phyloP scores from a whole-genome alignment of 176 grass and related monocot species.

The Dendrocalamus sinicus region DNA sequence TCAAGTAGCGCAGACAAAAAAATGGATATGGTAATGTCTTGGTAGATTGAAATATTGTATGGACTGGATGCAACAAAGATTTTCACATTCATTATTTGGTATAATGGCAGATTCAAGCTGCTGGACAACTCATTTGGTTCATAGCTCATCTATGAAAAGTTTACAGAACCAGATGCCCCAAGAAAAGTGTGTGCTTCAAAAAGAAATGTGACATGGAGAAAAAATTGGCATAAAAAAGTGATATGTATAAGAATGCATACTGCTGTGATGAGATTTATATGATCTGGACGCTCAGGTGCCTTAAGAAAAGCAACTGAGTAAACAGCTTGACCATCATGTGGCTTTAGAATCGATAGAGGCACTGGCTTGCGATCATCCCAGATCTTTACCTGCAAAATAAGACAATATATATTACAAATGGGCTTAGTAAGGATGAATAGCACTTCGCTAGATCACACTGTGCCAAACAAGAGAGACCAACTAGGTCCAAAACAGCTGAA shows the following conservation, averaged over 20 bases:
- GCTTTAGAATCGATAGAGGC: constrained; percentile 68
- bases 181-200: constrained; percentile 25
- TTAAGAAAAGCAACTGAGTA: constrained; percentile 92
- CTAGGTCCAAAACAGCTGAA: not conserved
- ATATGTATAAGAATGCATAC: constrained; percentile 59
- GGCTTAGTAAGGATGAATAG: constrained; percentile 7
- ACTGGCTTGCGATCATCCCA: constrained; percentile 90
- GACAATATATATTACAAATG: constrained; percentile 36
- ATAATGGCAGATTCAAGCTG: constrained; percentile 9
- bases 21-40: not conserved
- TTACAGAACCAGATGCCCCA: constrained; percentile 10
- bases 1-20: not conserved
- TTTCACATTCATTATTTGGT: not conserved
- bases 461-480: not conserved
- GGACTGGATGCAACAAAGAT: not conserved
- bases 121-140: constrained; percentile 9
- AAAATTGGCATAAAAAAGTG: not conserved
- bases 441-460: constrained; percentile 3
- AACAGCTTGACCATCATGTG: constrained; percentile 92
- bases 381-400: constrained; percentile 80
- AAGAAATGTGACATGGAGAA: not conserved
- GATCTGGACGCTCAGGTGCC: constrained; percentile 77
- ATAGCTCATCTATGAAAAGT: not conserved
- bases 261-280: constrained; percentile 96
- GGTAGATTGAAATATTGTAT: not conserved